A percentile compares a stretch with the other conserved stretches of the same genome.
These are phyloP conservation scores for Aspergillus melleus DNA, from an alignment of 2,329 filamentous ascomycete genomes.

Conservation along the genomic window DNA sequence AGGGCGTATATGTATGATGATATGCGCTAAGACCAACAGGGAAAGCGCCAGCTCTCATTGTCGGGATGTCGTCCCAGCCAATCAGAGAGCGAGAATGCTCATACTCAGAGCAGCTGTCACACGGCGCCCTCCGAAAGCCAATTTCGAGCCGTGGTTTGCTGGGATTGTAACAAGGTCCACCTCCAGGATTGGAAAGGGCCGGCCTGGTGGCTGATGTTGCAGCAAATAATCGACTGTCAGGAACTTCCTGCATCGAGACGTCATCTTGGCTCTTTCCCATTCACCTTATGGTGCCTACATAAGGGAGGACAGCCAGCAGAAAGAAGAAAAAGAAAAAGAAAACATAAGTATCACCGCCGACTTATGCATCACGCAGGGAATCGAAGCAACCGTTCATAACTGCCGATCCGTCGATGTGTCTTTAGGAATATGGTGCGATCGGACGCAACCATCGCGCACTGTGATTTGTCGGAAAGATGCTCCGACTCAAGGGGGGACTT, in stretches of 20 bases:
- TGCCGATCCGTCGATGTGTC: neutral
- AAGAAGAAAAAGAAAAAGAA: neutral
- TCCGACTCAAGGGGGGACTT: neutral
- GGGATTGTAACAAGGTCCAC: slow-evolving; percentile 7
- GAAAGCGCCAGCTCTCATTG: slow-evolving; percentile 2
- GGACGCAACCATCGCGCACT: neutral
- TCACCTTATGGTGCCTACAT: too few species aligned
- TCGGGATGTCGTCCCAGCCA: slow-evolving; percentile 8
- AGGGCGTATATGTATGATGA: neutral
- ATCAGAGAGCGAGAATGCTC: slow-evolving; percentile 6
- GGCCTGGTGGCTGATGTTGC: neutral
- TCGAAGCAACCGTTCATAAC: neutral
- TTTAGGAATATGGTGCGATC: neutral
- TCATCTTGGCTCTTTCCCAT: too few species aligned
- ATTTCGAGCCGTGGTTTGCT: slow-evolving; percentile 5
- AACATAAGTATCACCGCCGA: neutral
- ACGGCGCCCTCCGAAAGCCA: slow-evolving; percentile 15
- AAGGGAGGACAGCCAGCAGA: too few species aligned
- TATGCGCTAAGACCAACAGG: neutral
- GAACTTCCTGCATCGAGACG: too few species aligned
- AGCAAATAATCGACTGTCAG: neutral
- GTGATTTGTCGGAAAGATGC: neutral
- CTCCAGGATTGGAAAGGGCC: neutral
- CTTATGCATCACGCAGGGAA: neutral
- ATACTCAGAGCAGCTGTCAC: slow-evolving; percentile 1